Conservation (phyloP, 352 stramenopile genomes). For the Thalassiosira livingstoniorum region DNA sequence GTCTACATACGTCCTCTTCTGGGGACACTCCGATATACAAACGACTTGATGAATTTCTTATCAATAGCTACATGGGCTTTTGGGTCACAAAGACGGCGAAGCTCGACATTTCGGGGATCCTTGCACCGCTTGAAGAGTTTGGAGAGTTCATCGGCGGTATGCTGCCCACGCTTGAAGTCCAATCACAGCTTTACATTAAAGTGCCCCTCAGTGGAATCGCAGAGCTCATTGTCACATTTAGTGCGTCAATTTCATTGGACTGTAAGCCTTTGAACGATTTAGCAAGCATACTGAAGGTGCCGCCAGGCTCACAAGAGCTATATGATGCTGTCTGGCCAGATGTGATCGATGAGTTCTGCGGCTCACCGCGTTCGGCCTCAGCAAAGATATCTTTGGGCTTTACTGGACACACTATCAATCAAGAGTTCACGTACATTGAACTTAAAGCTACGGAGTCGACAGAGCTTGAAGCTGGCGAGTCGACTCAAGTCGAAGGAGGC, state of each 20-base stretch:
- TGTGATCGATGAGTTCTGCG: background rate
- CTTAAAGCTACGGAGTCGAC: background rate
- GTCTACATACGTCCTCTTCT: background rate
- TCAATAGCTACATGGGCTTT: background rate
- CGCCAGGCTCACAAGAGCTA: background rate
- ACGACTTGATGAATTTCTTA: background rate
- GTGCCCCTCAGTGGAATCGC: background rate
- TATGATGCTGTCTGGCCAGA: background rate
- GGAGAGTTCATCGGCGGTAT: background rate
- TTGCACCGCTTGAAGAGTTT: background rate
- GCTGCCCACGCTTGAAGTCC: background rate
- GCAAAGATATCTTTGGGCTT: too few relatives aligned
- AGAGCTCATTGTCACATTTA: background rate
- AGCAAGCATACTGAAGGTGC: background rate
- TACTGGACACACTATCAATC: too few relatives aligned
- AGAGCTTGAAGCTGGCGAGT: background rate
- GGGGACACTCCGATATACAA: too few relatives aligned
- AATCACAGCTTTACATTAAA: background rate
- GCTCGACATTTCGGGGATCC: background rate
- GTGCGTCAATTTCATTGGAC: background rate
- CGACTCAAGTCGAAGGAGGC: background rate
- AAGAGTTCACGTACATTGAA: background rate
- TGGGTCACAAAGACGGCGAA: background rate
- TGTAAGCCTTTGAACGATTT: background rate
- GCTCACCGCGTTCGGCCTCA: too few relatives aligned